Conservation (phyloP, 192 early-diverging fungal genomes). For the Coemansia sp. region DNA sequence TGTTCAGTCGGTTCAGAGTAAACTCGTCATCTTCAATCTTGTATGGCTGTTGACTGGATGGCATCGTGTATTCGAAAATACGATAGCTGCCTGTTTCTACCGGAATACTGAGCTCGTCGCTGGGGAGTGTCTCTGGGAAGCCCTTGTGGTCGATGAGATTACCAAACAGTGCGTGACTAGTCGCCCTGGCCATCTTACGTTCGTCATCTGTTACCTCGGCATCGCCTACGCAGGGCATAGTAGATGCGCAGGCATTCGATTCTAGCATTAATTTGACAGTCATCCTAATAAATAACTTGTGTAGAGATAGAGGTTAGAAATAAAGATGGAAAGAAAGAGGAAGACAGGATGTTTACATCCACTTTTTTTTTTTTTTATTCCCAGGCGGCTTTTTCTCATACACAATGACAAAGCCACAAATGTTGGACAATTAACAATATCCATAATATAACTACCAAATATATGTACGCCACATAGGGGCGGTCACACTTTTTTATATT, state of each 20-base stretch:
- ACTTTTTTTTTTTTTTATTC: too few relatives aligned
- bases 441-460: too few relatives aligned
- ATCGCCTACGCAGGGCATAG: slow-evolving; percentile 21
- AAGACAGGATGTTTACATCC: neutral
- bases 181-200: neutral
- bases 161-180: neutral
- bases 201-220: slow-evolving; percentile 17
- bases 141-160: neutral
- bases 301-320: neutral
- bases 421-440: too few relatives aligned
- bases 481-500: too few relatives aligned
- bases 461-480: too few relatives aligned
- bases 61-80: slow-evolving; percentile 11
- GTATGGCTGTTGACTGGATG: slow-evolving; percentile 19
- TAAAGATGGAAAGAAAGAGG: neutral
- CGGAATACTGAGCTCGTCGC: slow-evolving; percentile 6
- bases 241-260: neutral
- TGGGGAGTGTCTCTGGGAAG: neutral
- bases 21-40: neutral
- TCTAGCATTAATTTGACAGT: neutral
- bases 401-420: neutral
- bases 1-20: slow-evolving; percentile 1
- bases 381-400: too few relatives aligned
- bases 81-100: slow-evolving; percentile 4
- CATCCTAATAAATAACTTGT: neutral